Evolutionary conservation across 192 early-diverging fungal species (phyloP).

Genomic region (Borealophlyctis nickersoniae): DNA sequence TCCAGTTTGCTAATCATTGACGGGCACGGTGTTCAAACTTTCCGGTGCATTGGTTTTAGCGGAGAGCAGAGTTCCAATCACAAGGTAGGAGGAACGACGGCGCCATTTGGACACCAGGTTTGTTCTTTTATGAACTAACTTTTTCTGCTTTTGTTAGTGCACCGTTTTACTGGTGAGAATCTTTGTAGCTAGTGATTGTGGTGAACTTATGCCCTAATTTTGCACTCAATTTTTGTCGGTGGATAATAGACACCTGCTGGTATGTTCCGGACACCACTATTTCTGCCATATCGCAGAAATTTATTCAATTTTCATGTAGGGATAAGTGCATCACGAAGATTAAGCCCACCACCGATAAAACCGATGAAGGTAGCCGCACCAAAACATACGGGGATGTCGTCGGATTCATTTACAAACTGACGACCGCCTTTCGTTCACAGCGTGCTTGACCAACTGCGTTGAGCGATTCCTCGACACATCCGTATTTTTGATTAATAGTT

Average conservation of each 20-base stretch:
- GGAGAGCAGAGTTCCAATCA: conserved; percentile 29
- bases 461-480: conserved; percentile 67
- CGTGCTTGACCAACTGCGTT: conserved; percentile 70
- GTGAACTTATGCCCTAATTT: not conserved
- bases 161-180: conserved; percentile 21
- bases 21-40: not conserved
- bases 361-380: conserved; percentile 23
- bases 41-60: not conserved
- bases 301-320: conserved; percentile 18
- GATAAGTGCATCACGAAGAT: conserved; percentile 38
- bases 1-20: not conserved
- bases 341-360: conserved; percentile 23
- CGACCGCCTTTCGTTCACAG: conserved; percentile 9
- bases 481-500: conserved; percentile 55
- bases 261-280: not conserved
- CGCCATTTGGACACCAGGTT: not conserved
- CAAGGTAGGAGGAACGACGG: not conserved
- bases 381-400: not conserved
- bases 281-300: not conserved
- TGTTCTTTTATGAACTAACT: not conserved
- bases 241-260: conserved; percentile 22
- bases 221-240: not conserved
- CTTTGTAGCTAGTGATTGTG: not conserved
- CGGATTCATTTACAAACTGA: not conserved
- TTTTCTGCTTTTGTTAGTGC: conserved; percentile 6